These are phyloP conservation scores for Penicillium macrosclerotiorum DNA, from an alignment of 495 filamentous ascomycete genomes.

Conservation along the genomic window DNA sequence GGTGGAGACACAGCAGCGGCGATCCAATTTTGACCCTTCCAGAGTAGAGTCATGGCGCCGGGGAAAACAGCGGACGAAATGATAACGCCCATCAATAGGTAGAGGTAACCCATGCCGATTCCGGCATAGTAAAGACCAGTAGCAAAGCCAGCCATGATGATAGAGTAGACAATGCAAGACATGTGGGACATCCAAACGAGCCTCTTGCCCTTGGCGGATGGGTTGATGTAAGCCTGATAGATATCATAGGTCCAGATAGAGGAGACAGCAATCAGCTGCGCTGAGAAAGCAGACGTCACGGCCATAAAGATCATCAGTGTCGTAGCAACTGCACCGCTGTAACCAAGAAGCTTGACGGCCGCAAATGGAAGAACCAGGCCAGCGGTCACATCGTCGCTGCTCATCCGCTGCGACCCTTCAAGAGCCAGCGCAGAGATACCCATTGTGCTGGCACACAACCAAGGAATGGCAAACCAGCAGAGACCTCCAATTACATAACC, in stretches of 20 bases:
- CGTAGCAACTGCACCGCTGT: conserved; percentile 80
- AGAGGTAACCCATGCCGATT: conserved; percentile 73
- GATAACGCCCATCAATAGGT: conserved; percentile 89
- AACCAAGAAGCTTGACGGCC: conserved; percentile 83
- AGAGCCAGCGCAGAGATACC: conserved; percentile 85
- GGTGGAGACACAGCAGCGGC: conserved; percentile 72
- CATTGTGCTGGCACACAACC: conserved; percentile 91
- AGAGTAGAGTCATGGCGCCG: conserved; percentile 75
- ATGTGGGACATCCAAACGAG: conserved; percentile 85
- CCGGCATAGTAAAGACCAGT: conserved; percentile 74
- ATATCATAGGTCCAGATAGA: conserved; percentile 94
- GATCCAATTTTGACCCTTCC: conserved; percentile 80
- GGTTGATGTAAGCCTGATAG: conserved; percentile 63
- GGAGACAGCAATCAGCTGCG: conserved; percentile 88
- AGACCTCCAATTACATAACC: conserved; percentile 91
- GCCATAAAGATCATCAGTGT: conserved; percentile 94
- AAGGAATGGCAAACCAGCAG: conserved; percentile 94
- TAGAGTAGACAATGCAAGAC: conserved; percentile 70
- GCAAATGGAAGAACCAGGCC: conserved; percentile 88
- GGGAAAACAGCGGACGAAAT: conserved; percentile 84
- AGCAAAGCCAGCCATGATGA: conserved; percentile 82
- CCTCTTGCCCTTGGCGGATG: conserved; percentile 63
- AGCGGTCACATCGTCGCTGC: conserved; percentile 71
- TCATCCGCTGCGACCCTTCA: conserved; percentile 71
- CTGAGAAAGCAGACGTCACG: conserved; percentile 85